Base-by-base conservation (phyloP, 169 alveolate species). In the Plasmodium gallinaceum region DNA sequence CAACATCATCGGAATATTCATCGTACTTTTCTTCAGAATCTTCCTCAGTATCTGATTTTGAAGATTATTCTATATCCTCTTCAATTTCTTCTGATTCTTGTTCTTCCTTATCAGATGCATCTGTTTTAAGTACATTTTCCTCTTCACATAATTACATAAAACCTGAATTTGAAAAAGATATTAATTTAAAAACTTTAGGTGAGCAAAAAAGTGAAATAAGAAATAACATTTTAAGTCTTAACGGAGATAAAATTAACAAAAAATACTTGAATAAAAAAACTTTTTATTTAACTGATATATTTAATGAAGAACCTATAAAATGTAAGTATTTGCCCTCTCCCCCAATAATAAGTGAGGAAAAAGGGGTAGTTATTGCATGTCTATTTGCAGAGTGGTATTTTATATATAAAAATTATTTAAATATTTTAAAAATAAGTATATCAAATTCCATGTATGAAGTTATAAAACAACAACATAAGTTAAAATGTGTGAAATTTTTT, bases 311-410 rank as follows among this genome's bases (percentile, higher is more conserved):
- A 14, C 85, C 91, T 6, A 62, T 83, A 20, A 83, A 62, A 71
- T 83, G 83, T 46, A 83, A 83, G 42, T 83, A 39, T 62, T 83
- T 83, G 42, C 91, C 91, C 3, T 18, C 83, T 26, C 91, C 91
- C 1, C 91, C 91, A 37, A n/a, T 20, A 22, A 43, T 83, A 58
- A 68, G 45, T 43, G 83, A 83, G 66, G 83, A 83, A 43, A 83
- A 46, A 18, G 91, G 91, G 45, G 46, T 83, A 39, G 39, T 68
- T 9, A 83, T 83, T 54, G 91, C 91, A 0, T 83, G 64, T 20
- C 51, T 83, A 39, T 83, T 83, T 68, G 91, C 91, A 9, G 91
- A 83, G 22, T 83, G 91, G 91, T 68, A 68, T 71, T 24, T 68
- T 66, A 68, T 83, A 32, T 83, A 83, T 83, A 83, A 83, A 60